A percentile compares a stretch with the other conserved stretches of the same genome.
Evolutionary conservation across 306 rosid genomes (phyloP).

Genomic region (Ormosia emarginata): DNA sequence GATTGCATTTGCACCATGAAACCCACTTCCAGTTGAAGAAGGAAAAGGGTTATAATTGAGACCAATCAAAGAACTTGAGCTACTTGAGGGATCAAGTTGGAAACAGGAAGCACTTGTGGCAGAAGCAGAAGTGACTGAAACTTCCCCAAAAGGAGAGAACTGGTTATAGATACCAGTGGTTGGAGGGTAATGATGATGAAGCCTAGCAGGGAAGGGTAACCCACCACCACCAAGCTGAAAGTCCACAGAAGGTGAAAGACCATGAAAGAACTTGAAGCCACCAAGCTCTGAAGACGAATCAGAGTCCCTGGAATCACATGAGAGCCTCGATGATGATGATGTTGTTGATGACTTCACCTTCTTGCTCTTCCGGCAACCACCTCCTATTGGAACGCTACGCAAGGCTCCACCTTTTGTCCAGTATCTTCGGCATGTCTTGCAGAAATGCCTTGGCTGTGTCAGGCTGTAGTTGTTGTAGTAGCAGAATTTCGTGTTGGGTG

Average conservation of each 20-base stretch:
- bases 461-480: slow-evolving; percentile 98
- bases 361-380: slow-evolving; percentile 92
- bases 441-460: slow-evolving; percentile 90
- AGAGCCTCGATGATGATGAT: slow-evolving; percentile 17
- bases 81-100: slow-evolving; percentile 45
- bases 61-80: slow-evolving; percentile 31
- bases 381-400: slow-evolving; percentile 88
- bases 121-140: slow-evolving; percentile 6
- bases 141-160: slow-evolving; percentile 44
- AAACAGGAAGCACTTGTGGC: slow-evolving; percentile 26
- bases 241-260: slow-evolving; percentile 64
- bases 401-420: slow-evolving; percentile 97
- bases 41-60: slow-evolving; percentile 43
- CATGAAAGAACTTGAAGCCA: slow-evolving; percentile 66
- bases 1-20: slow-evolving; percentile 23
- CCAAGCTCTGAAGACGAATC: slow-evolving; percentile 46
- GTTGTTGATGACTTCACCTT: slow-evolving; percentile 47
- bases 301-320: slow-evolving; percentile 54
- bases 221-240: slow-evolving; percentile 51
- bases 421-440: slow-evolving; percentile 93
- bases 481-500: slow-evolving; percentile 94
- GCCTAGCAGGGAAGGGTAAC: slow-evolving; percentile 42
- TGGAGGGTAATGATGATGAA: slow-evolving; percentile 25
- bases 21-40: slow-evolving; percentile 5
- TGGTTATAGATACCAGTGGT: slow-evolving; percentile 32